A percentile compares a stretch with the other conserved stretches of the same genome.
phyloP scores from a whole-genome alignment of 1,139 yeast species.

The Pichia kudriavzevii region DNA sequence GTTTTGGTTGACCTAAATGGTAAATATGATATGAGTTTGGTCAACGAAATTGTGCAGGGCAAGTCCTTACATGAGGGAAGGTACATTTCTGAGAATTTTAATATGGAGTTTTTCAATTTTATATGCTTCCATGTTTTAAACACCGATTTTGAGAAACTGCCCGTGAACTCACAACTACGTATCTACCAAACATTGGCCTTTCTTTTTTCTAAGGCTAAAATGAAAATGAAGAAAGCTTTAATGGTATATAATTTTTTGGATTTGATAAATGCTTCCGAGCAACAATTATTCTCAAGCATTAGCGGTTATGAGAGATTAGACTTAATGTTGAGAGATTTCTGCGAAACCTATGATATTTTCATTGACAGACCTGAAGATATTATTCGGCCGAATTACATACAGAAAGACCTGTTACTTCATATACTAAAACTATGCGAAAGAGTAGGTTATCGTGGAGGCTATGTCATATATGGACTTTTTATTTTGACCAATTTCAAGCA shows the following conservation, averaged over 20 bases:
- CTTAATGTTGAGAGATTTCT: constrained; percentile 16
- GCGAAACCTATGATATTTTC: constrained; percentile 17
- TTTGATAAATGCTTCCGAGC: constrained; percentile 13
- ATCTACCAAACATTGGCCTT: constrained; percentile 63
- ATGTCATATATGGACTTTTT: constrained; percentile 22
- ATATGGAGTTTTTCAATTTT: constrained; percentile 11
- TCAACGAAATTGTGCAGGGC: constrained; percentile 34
- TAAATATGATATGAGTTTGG: constrained; percentile 37
- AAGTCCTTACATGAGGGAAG: constrained; percentile 20
- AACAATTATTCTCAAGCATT: constrained; percentile 8
- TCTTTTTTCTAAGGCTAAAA: constrained; percentile 54
- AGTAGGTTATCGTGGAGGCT: constrained; percentile 14
- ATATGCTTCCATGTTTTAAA: constrained; percentile 28
- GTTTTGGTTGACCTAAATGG: constrained; percentile 46
- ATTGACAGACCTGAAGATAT: not conserved
- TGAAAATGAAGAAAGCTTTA: constrained; percentile 63
- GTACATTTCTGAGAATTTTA: constrained; percentile 13
- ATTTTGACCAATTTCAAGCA: constrained; percentile 18
- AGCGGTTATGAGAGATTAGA: constrained; percentile 15
- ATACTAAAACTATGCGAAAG: constrained; percentile 20
- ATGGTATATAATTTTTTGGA: constrained; percentile 42
- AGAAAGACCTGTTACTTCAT: constrained; percentile 19
- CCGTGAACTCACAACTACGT: constrained; percentile 46
- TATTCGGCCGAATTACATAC: constrained; percentile 13
- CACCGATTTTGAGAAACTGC: constrained; percentile 36